Evolutionary conservation across 2,329 filamentous ascomycete species (phyloP).

Genomic region (Ascosphaera apis): DNA sequence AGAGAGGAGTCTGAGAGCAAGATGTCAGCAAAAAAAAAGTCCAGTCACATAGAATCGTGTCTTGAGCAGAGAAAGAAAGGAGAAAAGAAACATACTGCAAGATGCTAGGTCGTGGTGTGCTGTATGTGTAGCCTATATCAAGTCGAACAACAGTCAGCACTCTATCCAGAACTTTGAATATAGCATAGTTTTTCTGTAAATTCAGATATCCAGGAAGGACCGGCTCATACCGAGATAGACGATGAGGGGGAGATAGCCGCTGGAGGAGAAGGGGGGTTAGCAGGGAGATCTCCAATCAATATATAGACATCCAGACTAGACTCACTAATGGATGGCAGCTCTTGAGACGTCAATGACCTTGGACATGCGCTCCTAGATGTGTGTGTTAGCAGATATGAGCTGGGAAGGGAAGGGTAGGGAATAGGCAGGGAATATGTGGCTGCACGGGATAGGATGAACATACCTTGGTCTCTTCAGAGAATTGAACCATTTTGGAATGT

Average conservation of each 20-base stretch:
- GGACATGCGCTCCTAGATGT: slow-evolving; percentile 70
- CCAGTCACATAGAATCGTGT: slow-evolving; percentile 1
- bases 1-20: slow-evolving; percentile 16
- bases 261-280: too few relatives aligned
- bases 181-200: too few relatives aligned
- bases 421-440: slow-evolving; percentile 1
- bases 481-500: slow-evolving; percentile 31
- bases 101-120: slow-evolving; percentile 65
- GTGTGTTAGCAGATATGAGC: background rate
- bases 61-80: slow-evolving; percentile 1
- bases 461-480: slow-evolving; percentile 97
- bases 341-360: slow-evolving; percentile 89
- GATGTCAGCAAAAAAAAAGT: too few relatives aligned
- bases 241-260: slow-evolving; percentile 89
- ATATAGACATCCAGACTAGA: too few relatives aligned
- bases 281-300: too few relatives aligned
- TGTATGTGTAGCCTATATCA: slow-evolving; percentile 63
- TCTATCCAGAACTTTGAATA: too few relatives aligned
- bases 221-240: slow-evolving; percentile 71
- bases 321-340: slow-evolving; percentile 88
- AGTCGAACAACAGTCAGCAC: too few relatives aligned
- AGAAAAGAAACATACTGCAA: slow-evolving; percentile 34
- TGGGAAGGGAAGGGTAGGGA: background rate
- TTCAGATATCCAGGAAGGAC: too few relatives aligned
- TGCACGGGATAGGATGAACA: slow-evolving; percentile 4